Evolutionary conservation across 2,329 filamentous ascomycete genomes (phyloP).

Genomic region (Aspergillus floridensis): DNA sequence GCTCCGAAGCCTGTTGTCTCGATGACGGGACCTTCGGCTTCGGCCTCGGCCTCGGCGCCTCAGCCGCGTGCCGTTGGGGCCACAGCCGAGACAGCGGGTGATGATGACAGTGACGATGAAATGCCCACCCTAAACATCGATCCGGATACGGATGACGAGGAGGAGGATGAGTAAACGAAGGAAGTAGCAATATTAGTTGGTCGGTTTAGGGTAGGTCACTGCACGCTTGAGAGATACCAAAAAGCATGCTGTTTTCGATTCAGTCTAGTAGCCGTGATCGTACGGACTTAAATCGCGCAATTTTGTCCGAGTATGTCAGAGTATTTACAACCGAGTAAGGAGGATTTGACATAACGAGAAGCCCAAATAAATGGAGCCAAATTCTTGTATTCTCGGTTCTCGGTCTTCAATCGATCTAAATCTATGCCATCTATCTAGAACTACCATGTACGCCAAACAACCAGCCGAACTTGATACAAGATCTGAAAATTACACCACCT

Average conservation of each 20-base stretch:
- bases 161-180: constrained; percentile 37
- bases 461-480: neutral
- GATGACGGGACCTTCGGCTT: constrained; percentile 1
- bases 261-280: too few relatives aligned
- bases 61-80: constrained; percentile 3
- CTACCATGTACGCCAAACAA: neutral
- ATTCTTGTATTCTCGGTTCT: too few relatives aligned
- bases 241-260: neutral
- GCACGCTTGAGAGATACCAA: neutral
- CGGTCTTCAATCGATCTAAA: neutral
- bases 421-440: neutral
- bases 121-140: constrained; percentile 50
- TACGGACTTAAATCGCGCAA: too few relatives aligned
- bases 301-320: too few relatives aligned
- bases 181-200: constrained; percentile 24
- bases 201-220: neutral
- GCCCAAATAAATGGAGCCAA: too few relatives aligned
- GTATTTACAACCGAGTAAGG: too few relatives aligned
- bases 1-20: neutral
- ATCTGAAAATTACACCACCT: constrained; percentile 25
- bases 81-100: constrained; percentile 19
- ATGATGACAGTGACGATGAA: constrained; percentile 49
- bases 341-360: too few relatives aligned
- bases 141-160: constrained; percentile 47
- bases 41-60: constrained; percentile 9